These are phyloP conservation scores for Ogataea ramenticola DNA, from an alignment of 805 yeast genomes.

Conservation along the genomic window DNA sequence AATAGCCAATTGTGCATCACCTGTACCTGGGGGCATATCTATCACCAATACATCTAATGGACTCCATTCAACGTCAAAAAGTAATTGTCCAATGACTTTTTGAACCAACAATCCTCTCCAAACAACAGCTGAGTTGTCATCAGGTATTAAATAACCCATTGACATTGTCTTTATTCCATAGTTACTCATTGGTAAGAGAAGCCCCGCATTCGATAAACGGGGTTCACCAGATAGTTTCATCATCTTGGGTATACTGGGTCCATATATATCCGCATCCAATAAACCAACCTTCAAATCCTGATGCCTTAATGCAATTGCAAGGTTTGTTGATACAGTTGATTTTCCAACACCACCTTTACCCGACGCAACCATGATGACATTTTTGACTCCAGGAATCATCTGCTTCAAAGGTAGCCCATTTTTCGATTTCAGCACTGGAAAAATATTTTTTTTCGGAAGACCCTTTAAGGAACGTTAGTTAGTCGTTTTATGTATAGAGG, in stretches of 20 bases:
- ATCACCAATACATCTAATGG: slow-evolving; percentile 59
- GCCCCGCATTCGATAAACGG: slow-evolving; percentile 40
- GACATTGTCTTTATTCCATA: slow-evolving; percentile 83
- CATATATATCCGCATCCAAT: slow-evolving; percentile 76
- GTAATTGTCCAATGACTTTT: slow-evolving; percentile 78
- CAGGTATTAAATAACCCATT: slow-evolving; percentile 72
- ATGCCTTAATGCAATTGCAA: slow-evolving; percentile 54
- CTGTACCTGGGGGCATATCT: slow-evolving; percentile 91
- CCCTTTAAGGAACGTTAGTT: slow-evolving; percentile 26
- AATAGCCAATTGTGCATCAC: slow-evolving; percentile 79
- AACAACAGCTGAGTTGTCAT: slow-evolving; percentile 61
- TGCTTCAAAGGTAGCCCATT: slow-evolving; percentile 51
- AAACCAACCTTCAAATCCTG: slow-evolving; percentile 56
- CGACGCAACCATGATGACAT: slow-evolving; percentile 59
- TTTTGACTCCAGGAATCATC: slow-evolving; percentile 52
- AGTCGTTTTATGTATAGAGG: too few relatives aligned
- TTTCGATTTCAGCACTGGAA: slow-evolving; percentile 33
- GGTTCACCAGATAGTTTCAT: slow-evolving; percentile 71
- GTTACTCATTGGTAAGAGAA: slow-evolving; percentile 58
- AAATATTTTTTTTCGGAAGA: slow-evolving; percentile 27
- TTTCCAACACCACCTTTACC: slow-evolving; percentile 84
- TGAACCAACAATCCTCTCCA: slow-evolving; percentile 88
- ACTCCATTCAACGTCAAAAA: slow-evolving; percentile 75
- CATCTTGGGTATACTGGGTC: slow-evolving; percentile 75
- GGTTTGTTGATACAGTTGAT: slow-evolving; percentile 64